phyloP scores from a whole-genome alignment of 768 basidiomycete genomes.

The Leccinum broughii region DNA sequence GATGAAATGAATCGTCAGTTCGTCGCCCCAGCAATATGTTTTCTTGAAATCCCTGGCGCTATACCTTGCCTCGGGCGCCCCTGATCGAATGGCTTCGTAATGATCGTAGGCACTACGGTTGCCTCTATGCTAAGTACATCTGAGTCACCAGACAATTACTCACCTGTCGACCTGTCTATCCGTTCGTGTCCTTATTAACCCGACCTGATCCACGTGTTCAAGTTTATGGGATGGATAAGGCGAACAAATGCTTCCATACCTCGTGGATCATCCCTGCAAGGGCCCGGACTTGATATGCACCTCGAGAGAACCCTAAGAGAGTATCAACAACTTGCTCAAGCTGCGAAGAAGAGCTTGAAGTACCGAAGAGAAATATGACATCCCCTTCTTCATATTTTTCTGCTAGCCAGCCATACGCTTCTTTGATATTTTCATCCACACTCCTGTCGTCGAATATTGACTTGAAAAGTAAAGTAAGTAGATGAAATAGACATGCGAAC shows the following conservation, averaged over 20 bases:
- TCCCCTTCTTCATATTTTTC: neutral
- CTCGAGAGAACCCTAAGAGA: neutral
- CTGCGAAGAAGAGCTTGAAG: neutral
- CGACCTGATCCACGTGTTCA: neutral
- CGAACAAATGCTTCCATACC: neutral
- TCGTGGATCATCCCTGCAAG: slow-evolving; percentile 1
- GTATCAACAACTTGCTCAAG: neutral
- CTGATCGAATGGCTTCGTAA: neutral
- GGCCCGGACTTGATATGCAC: neutral
- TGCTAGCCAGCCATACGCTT: neutral
- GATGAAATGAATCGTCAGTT: slow-evolving; percentile 31
- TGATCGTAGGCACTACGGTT: neutral
- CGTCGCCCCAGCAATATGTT: neutral
- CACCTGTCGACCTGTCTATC: neutral
- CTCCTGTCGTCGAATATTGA: neutral
- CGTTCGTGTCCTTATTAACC: neutral
- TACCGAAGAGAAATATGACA: neutral
- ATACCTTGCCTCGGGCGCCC: neutral
- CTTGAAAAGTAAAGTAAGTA: neutral
- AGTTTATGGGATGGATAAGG: neutral
- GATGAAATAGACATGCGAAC: neutral
- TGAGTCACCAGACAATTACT: neutral
- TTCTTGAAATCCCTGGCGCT: neutral
- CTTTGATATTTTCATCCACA: neutral
- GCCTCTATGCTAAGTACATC: neutral